phyloP scores from a whole-genome alignment of 371 early-diverging fungal genomes.

The Lichtheimia ramosa region DNA sequence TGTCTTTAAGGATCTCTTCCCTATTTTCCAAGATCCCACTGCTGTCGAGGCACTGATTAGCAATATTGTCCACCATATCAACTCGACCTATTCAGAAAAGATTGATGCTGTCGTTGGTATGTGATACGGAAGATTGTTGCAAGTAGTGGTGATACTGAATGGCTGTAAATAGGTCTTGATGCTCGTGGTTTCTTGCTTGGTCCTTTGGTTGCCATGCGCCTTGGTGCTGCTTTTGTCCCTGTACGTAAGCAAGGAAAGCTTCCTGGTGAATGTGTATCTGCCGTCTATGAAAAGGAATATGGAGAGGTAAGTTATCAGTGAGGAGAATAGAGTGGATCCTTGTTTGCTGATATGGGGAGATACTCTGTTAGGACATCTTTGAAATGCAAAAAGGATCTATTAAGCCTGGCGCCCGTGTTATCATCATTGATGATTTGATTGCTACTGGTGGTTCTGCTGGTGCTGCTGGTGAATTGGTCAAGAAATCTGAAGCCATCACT shows the following conservation, averaged over 20 bases:
- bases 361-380: constrained; percentile 70
- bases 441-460: constrained; percentile 93
- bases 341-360: not conserved
- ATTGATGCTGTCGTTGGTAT: constrained; percentile 90
- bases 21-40: constrained; percentile 91
- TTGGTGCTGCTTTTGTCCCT: constrained; percentile 92
- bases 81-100: constrained; percentile 63
- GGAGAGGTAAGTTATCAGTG: constrained; percentile 67
- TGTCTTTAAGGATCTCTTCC: constrained; percentile 94
- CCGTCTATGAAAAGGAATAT: constrained; percentile 92
- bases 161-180: constrained; percentile 60
- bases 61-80: constrained; percentile 84
- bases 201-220: constrained; percentile 84
- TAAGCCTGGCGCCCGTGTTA: constrained; percentile 80
- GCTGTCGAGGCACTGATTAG: constrained; percentile 89
- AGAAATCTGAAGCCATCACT: constrained; percentile 72
- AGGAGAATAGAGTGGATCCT: not conserved
- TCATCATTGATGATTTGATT: constrained; percentile 94
- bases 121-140: not conserved
- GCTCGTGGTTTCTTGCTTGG: constrained; percentile 93
- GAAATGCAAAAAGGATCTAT: constrained; percentile 88
- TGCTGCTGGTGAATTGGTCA: constrained; percentile 84
- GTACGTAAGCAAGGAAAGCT: constrained; percentile 96
- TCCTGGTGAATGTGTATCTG: constrained; percentile 76
- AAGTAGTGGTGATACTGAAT: not conserved